Evolutionary conservation across 352 stramenopile species (phyloP).

Genomic region (Phytopythium cucurbitacearum): DNA sequence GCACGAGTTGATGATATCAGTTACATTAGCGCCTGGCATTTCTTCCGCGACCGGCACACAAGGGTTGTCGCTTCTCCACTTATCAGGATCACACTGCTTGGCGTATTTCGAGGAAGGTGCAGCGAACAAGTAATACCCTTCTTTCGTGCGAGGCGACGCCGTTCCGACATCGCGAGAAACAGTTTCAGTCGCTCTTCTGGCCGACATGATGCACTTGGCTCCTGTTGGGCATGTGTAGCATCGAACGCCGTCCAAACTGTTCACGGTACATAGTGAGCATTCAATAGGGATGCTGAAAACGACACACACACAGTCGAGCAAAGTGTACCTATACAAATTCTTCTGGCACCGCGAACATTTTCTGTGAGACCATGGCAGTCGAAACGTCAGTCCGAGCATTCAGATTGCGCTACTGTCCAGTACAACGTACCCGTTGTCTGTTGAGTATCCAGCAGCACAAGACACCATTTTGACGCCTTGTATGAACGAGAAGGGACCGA

Average conservation of each 20-base stretch:
- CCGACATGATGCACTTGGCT: constrained; percentile 40
- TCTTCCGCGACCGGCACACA: constrained; percentile 30
- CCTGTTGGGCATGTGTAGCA: constrained; percentile 55
- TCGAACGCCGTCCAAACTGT: constrained; percentile 46
- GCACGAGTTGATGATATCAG: constrained; percentile 39
- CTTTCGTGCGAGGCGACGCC: constrained; percentile 40
- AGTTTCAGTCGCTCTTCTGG: constrained; percentile 48
- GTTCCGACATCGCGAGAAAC: constrained; percentile 40
- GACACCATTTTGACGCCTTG: constrained; percentile 27
- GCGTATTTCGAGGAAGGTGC: constrained; percentile 36
- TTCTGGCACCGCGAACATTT: constrained; percentile 45
- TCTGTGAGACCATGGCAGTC: constrained; percentile 10
- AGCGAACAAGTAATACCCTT: constrained; percentile 56
- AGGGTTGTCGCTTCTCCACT: constrained; percentile 44
- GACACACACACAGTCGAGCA: not conserved
- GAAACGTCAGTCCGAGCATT: too few species aligned
- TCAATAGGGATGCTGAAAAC: not conserved
- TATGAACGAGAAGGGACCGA: constrained; percentile 24
- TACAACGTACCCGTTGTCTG: constrained; percentile 27
- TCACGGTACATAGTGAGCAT: not conserved
- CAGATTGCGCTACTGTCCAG: too few species aligned
- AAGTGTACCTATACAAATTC: constrained; percentile 41
- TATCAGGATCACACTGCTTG: constrained; percentile 21
- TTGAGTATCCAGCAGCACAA: constrained; percentile 42
- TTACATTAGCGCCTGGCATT: constrained; percentile 10